phyloP scores from a whole-genome alignment of 345 rosid species.

The Dipteronia sinensis region DNA sequence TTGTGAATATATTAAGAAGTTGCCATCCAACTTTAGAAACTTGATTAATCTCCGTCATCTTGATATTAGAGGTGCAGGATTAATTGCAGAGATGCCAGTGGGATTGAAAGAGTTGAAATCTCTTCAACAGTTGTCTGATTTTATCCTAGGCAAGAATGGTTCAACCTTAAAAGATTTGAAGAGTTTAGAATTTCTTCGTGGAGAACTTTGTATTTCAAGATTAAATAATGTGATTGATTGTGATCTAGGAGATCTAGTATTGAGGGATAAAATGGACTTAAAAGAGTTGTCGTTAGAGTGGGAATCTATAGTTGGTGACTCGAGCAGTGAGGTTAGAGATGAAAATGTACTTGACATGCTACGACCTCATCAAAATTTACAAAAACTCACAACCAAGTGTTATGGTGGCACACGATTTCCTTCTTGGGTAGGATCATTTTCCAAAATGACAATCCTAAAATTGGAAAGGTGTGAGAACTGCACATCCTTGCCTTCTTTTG shows the following conservation, averaged over 20 bases:
- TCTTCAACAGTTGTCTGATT: neutral
- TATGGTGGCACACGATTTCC: neutral
- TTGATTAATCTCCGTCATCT: slow-evolving; percentile 3
- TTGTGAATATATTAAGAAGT: neutral
- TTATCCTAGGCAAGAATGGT: neutral
- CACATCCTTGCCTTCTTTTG: neutral
- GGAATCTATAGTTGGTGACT: neutral
- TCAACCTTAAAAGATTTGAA: neutral
- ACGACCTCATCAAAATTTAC: neutral
- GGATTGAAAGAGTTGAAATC: neutral
- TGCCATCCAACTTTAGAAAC: neutral
- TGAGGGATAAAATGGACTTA: neutral
- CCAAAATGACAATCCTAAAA: neutral
- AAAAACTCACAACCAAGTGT: neutral
- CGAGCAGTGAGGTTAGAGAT: neutral
- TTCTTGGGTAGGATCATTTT: slow-evolving; percentile 5
- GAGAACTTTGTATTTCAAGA: neutral
- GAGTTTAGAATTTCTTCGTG: neutral
- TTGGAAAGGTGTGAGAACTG: neutral
- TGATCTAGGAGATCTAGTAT: neutral
- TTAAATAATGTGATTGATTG: neutral
- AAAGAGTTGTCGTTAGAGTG: neutral
- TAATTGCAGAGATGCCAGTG: neutral
- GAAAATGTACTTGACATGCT: slow-evolving; percentile 1
- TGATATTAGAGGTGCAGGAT: neutral